These are phyloP conservation scores for Plasmodium chabaudi DNA, from an alignment of 169 alveolate genomes.

Conservation along the genomic window DNA sequence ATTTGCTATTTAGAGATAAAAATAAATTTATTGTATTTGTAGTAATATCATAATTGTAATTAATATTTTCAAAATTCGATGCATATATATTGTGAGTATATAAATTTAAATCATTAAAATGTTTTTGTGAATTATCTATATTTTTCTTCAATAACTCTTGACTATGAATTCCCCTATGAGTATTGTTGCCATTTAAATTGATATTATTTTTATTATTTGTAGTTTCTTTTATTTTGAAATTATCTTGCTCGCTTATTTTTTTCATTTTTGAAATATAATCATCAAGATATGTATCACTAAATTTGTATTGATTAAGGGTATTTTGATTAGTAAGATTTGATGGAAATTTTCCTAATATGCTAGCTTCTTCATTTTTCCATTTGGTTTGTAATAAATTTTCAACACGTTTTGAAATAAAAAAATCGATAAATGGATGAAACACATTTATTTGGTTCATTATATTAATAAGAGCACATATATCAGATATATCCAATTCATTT, in stretches of 20 bases:
- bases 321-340: neutral
- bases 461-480: slow-evolving; percentile 28
- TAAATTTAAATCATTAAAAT: slow-evolving; percentile 58
- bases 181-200: neutral
- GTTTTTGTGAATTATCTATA: slow-evolving; percentile 9
- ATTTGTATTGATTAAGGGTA: slow-evolving; percentile 4
- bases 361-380: neutral
- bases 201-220: neutral
- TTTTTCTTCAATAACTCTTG: neutral
- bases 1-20: slow-evolving; percentile 6
- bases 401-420: slow-evolving; percentile 58
- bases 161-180: neutral
- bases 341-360: slow-evolving; percentile 1
- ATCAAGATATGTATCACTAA: slow-evolving; percentile 53
- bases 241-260: neutral
- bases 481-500: slow-evolving; percentile 33
- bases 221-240: neutral
- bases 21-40: slow-evolving; percentile 30
- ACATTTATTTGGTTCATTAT: slow-evolving; percentile 33
- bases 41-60: slow-evolving; percentile 36
- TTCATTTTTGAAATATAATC: slow-evolving; percentile 42
- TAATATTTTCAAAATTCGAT: slow-evolving; percentile 36
- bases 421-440: slow-evolving; percentile 47
- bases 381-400: slow-evolving; percentile 21
- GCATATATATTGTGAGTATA: slow-evolving; percentile 28